phyloP scores from a whole-genome alignment of 768 basidiomycete species.

The Lyophyllum atratum region DNA sequence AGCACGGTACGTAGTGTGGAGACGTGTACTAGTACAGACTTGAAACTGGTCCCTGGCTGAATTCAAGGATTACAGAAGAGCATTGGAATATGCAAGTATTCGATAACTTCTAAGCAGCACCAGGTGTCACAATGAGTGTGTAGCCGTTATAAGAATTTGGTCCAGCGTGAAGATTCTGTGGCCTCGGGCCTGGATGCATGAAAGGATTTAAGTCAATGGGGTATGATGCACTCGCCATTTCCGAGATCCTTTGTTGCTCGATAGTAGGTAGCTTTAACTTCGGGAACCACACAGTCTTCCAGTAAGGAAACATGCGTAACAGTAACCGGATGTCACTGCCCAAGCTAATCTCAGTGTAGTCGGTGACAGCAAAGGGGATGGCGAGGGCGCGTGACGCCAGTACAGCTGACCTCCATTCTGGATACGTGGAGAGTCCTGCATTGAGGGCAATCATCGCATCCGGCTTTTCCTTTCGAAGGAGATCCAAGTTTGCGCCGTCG shows the following conservation, averaged over 20 bases:
- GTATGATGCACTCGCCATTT: slow-evolving; percentile 2
- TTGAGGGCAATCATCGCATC: slow-evolving; percentile 45
- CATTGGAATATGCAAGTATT: neutral
- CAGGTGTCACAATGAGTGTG: slow-evolving; percentile 15
- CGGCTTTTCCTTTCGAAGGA: slow-evolving; percentile 22
- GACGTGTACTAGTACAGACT: no score
- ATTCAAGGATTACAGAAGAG: no score
- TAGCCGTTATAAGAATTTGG: slow-evolving; percentile 16
- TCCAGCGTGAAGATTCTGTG: neutral
- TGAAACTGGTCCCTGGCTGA: no score
- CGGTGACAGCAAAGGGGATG: slow-evolving; percentile 28
- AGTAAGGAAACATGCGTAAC: neutral
- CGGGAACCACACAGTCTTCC: neutral
- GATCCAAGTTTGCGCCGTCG: slow-evolving; percentile 7
- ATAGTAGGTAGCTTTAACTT: neutral
- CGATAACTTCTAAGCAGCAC: neutral
- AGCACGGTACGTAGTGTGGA: no score
- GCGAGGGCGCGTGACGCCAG: slow-evolving; percentile 22
- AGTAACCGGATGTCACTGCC: slow-evolving; percentile 1
- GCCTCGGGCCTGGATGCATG: slow-evolving; percentile 19
- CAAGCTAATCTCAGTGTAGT: slow-evolving; percentile 18
- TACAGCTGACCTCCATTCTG: slow-evolving; percentile 37
- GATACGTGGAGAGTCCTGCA: slow-evolving; percentile 38
- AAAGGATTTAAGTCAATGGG: slow-evolving; percentile 20
- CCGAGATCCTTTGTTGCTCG: slow-evolving; percentile 1